Conservation (phyloP, 768 basidiomycete species). For the Daedaleopsis nitida region DNA sequence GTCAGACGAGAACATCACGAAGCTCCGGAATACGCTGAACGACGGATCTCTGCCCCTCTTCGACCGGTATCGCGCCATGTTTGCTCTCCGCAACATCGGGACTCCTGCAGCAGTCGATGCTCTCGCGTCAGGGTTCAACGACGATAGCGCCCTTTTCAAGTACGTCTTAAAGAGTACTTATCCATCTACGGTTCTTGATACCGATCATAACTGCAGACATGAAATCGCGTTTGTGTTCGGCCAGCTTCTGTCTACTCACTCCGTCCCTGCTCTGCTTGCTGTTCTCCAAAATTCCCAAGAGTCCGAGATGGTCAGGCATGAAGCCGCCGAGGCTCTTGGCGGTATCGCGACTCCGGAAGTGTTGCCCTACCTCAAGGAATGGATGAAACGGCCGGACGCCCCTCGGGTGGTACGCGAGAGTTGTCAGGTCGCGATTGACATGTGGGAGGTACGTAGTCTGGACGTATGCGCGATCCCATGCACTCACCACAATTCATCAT, state of each 20-base stretch:
- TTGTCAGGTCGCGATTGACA: conserved; percentile 94
- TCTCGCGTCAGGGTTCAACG: conserved; percentile 86
- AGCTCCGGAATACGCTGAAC: conserved; percentile 64
- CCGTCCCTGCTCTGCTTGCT: conserved; percentile 80
- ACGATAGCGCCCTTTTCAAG: conserved; percentile 94
- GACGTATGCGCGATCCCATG: no score
- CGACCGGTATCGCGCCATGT: conserved; percentile 97
- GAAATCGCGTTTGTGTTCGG: conserved; percentile 99
- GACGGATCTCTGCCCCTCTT: conserved; percentile 75
- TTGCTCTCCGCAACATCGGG: conserved; percentile 92
- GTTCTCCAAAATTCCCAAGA: conserved; percentile 76
- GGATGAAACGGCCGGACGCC: conserved; percentile 75
- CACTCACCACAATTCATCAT: background rate
- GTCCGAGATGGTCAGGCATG: conserved; percentile 97
- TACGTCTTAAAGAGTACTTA: conserved; percentile 37
- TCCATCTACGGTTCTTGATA: background rate
- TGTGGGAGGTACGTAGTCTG: conserved; percentile 79
- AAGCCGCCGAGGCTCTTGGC: conserved; percentile 98
- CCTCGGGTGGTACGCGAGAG: conserved; percentile 93
- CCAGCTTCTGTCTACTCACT: conserved; percentile 86
- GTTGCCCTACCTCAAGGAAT: conserved; percentile 82
- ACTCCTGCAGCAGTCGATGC: conserved; percentile 84
- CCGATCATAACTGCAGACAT: conserved; percentile 55
- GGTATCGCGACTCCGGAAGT: conserved; percentile 95
- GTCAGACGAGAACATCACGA: conserved; percentile 48